phyloP scores from a whole-genome alignment of 345 rosid genomes.

The Aquilaria malaccensis region DNA sequence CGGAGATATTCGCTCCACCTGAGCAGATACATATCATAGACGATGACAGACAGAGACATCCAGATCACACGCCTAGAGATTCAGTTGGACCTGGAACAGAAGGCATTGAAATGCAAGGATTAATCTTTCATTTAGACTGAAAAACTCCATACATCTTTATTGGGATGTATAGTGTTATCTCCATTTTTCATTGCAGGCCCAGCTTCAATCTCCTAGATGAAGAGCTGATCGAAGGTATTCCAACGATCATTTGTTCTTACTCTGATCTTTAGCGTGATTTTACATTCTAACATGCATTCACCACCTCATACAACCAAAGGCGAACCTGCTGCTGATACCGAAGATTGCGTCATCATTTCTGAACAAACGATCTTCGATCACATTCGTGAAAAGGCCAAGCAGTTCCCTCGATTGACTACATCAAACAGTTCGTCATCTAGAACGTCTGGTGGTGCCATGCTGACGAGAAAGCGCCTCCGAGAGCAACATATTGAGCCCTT shows the following conservation, averaged over 20 bases:
- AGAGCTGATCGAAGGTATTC: constrained; percentile 62
- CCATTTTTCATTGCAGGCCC: constrained; percentile 50
- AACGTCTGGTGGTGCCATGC: constrained; percentile 30
- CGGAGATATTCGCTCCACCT: constrained; percentile 34
- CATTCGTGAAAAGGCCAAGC: constrained; percentile 80
- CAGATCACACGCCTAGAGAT: constrained; percentile 15
- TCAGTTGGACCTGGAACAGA: constrained; percentile 19
- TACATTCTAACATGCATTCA: constrained; percentile 9
- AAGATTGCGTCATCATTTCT: constrained; percentile 41
- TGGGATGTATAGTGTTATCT: not conserved
- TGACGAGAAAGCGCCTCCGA: constrained; percentile 38
- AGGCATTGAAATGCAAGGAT: constrained; percentile 33
- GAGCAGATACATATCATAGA: constrained; percentile 28
- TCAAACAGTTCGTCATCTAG: constrained; percentile 28
- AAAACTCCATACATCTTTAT: not conserved
- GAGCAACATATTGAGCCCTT: constrained; percentile 30
- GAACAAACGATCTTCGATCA: constrained; percentile 66
- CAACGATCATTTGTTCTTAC: not conserved
- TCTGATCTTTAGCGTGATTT: constrained; percentile 4
- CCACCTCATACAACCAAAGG: constrained; percentile 24
- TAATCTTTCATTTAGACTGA: constrained; percentile 6
- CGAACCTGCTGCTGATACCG: constrained; percentile 29
- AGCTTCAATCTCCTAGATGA: constrained; percentile 88
- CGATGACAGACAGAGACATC: constrained; percentile 30
- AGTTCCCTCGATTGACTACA: constrained; percentile 40